A percentile compares a stretch with the other conserved stretches of the same genome.
These are phyloP conservation scores for Emergomyces pasteurianus DNA, from an alignment of 2,329 filamentous ascomycete genomes.

Conservation along the genomic window DNA sequence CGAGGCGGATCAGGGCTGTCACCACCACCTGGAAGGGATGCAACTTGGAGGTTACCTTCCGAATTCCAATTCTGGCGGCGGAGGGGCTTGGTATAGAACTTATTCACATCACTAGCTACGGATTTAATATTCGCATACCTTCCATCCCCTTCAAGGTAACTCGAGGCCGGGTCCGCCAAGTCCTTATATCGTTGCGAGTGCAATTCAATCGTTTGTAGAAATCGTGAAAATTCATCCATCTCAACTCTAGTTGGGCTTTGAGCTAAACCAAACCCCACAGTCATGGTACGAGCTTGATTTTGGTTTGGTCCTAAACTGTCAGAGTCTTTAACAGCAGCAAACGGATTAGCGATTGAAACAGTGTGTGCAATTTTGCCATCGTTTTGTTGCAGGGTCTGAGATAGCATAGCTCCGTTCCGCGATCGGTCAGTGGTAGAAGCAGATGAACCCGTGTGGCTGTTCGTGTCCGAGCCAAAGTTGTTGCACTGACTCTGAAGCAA, in stretches of 20 bases:
- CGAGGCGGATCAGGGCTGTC: conserved; percentile 11
- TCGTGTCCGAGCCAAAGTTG: not conserved
- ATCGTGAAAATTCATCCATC: conserved; percentile 1
- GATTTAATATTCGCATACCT: not conserved
- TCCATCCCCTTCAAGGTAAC: conserved; percentile 3
- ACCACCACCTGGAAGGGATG: conserved; percentile 10
- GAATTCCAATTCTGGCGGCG: not conserved
- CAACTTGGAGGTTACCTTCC: conserved; percentile 2
- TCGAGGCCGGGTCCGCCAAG: conserved; percentile 4
- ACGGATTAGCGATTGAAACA: not conserved
- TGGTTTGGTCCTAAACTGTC: not conserved
- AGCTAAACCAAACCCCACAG: not conserved
- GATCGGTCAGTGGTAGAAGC: not conserved
- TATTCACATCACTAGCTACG: not conserved
- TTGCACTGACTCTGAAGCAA: not conserved
- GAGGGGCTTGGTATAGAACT: not conserved
- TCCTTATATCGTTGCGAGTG: conserved; percentile 8
- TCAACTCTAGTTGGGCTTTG: not conserved
- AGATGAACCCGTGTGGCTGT: not conserved
- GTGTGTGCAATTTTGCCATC: not conserved
- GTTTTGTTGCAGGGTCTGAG: not conserved
- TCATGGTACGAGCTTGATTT: not conserved
- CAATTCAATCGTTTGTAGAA: conserved; percentile 7
- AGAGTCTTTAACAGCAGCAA: not conserved
- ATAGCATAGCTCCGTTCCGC: not conserved